Evolutionary conservation across 2,329 filamentous ascomycete species (phyloP), one percentile per base, ranked within the genome.

Genomic region (Periconia macrospinosa): DNA sequence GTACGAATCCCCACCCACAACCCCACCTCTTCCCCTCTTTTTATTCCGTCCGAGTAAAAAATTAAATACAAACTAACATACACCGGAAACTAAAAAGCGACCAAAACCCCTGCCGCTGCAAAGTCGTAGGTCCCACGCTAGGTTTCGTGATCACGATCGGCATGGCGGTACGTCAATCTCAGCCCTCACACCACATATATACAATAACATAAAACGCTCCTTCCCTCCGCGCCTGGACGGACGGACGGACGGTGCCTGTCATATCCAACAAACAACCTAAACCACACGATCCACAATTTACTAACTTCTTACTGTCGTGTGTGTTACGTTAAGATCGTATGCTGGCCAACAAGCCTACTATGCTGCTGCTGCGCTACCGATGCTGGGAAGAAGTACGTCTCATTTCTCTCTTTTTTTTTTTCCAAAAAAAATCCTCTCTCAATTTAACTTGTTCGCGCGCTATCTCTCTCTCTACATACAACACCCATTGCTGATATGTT

Each of bases 101-200:
- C 55, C 79, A 84, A 60, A 84, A 84, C 51, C 82, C 81, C 2
- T 84, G 81, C 52, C 79, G 78, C 56, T 83, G 81, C 63, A 84
- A 84, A 64, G 75, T 84, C 9, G 75, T 84, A 27, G 81, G 82
- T 1, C 81, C 81, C 37, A 84, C 81, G 1, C 62, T 84, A 42
- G 81, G 80, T 63, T 82, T 82, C 56, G 69, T 67, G 10, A 68
- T 77, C 47, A 79, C 78, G 1, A 70, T 84, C 41, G 69, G 78
- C 47, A 73, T 79, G 55, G 81, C 80, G 46, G 79, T 83, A 74
- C 53, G 78, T 73, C 33, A 14, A 52, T 45, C 8, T n/a, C 23
- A 27, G 23, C 23, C 23, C 23, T 27, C n/a, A n/a, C n/a, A n/a
- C n/a, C n/a, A n/a, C n/a, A n/a, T n/a, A n/a, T n/a, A n/a, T n/a